Base-by-base conservation (phyloP, 768 basidiomycete species). In the Dioszegia crocea region DNA sequence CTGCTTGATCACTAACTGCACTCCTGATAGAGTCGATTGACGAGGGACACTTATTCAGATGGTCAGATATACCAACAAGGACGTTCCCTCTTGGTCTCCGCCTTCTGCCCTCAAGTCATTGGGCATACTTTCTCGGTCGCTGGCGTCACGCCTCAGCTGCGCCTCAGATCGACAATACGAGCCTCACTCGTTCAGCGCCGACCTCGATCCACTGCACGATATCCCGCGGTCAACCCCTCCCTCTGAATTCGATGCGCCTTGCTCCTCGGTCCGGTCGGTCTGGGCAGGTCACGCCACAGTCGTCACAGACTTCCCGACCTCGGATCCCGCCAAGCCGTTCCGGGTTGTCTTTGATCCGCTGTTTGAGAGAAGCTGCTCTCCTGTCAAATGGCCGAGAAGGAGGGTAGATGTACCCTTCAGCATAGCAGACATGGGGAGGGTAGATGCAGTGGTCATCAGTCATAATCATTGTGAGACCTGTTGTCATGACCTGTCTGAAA, bases 401-500 rank as follows among this genome's bases (percentile, higher is more conserved):
- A 48, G 51, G 29, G 30, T 68, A 12, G 23, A 23, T 10, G 50
- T 62, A 2, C 65, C 68, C 16, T 70, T 66, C 39, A 21, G 31
- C 1, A 56, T 73, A 11, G 39, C 55, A 21, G 61, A 65, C 17
- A 36, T 73, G n/a, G 62, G 60, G 1, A 38, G 38, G 12, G 55
- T 73, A 1, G 64, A 73, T 30, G 50, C 68, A n/a, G 62, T 60
- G 21, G 52, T 68, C 24, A 70, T 73, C 38, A 68, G 66, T 14
- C 71, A 73, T 56, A 66, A 73, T 52, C 71, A 73, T 46, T 73
- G 71, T 73, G 39, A 52, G 71, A 40, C 21, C 6, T 36, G 24
- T 27, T 17, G 3, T 3, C 12, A 19, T 26, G 16, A 8, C 10
- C 49, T 38, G 8, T 5, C 4, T n/a, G 14, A 31, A 4, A 3